These are phyloP conservation scores for Magnaporthiopsis poae DNA, from an alignment of 2,329 filamentous ascomycete genomes.

Conservation along the genomic window DNA sequence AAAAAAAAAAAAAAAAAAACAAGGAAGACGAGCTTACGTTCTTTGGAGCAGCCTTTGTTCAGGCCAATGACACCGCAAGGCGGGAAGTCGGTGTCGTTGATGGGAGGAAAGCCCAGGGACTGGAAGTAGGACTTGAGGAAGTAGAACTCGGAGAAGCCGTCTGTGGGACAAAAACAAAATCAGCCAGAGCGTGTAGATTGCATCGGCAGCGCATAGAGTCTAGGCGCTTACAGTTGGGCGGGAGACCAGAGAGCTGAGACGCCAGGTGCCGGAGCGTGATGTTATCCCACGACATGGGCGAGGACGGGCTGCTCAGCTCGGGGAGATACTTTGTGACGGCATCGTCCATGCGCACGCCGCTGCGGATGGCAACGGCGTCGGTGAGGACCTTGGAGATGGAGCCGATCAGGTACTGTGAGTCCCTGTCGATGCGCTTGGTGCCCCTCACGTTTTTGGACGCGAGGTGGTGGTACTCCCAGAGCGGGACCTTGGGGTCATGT, in stretches of 20 bases:
- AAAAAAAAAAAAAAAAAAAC: no score
- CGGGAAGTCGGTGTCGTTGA: conserved; percentile 26
- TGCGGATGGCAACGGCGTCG: conserved; percentile 26
- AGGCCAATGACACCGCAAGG: conserved; percentile 26
- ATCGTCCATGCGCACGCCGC: conserved; percentile 26
- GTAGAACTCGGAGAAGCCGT: conserved; percentile 28
- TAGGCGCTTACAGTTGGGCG: conserved; percentile 24
- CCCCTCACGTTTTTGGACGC: conserved; percentile 24
- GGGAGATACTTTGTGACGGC: conserved; percentile 37
- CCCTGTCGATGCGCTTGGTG: conserved; percentile 21
- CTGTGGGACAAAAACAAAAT: conserved; percentile 10
- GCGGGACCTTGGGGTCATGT: conserved; percentile 15
- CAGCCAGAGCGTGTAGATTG: background rate
- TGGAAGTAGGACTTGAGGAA: conserved; percentile 25
- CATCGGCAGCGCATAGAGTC: no score
- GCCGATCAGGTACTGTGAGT: conserved; percentile 33
- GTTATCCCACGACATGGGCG: conserved; percentile 24
- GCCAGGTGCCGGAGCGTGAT: conserved; percentile 28
- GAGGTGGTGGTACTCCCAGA: conserved; percentile 34
- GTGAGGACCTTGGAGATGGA: conserved; percentile 31
- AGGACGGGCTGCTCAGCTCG: conserved; percentile 17
- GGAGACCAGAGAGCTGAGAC: conserved; percentile 26
- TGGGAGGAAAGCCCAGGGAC: conserved; percentile 25
- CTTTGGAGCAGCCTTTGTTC: conserved; percentile 23
- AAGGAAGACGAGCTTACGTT: conserved; percentile 18